Evolutionary conservation across 1,284 basidiomycete species (phyloP), one percentile per base, ranked within the genome.

Genomic region (Ustanciosporium gigantosporum): DNA sequence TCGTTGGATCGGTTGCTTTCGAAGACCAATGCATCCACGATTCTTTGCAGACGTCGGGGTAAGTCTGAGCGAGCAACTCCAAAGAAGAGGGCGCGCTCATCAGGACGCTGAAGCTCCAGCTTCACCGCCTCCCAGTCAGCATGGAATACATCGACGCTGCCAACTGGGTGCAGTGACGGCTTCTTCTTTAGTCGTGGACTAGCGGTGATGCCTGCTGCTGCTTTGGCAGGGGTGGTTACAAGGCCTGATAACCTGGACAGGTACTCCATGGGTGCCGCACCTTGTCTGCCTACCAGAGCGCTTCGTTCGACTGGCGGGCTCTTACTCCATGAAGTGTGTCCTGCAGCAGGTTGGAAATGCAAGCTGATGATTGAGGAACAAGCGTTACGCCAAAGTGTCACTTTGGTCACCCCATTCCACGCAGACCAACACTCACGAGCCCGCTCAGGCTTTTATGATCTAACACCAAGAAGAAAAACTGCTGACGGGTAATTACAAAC

Each of bases 1-100:
- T 89, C 88, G 69, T 91, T 89, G 16, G 84, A 85, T 56, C 86
- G 82, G 15, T 87, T 87, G 20, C 88, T 87, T 78, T 95, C 92
- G 81, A 86, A 86, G 15, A 94, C 89, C 35, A 96, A 82, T 3
- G 88, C 83, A 77, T 93, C 89, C 3, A 91, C 88, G 82, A 96
- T 87, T n/a, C 86, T 84, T 72, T 86, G 84, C 15, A 96, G 81
- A 52, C 86, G 84, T 5, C 79, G 80, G 8, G 91, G 90, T 0
- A 94, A 89, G 77, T 87, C 84, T 2, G 92, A 94, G 9, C 86
- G 84, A 31, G 81, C 80, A 70, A 96, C 91, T 4, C 92, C 92
- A 70, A 84, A 85, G 23, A 84, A 82, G 40, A 91, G 79, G 66
- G 90, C 88, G 31, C 89, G 82, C 79, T 90, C 89, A 78, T 91